Percentiles rank a stretch among this genome's conserved stretches.
Evolutionary conservation across 2,329 filamentous ascomycete species (phyloP).

Genomic region (Neonectria magnoliae): DNA sequence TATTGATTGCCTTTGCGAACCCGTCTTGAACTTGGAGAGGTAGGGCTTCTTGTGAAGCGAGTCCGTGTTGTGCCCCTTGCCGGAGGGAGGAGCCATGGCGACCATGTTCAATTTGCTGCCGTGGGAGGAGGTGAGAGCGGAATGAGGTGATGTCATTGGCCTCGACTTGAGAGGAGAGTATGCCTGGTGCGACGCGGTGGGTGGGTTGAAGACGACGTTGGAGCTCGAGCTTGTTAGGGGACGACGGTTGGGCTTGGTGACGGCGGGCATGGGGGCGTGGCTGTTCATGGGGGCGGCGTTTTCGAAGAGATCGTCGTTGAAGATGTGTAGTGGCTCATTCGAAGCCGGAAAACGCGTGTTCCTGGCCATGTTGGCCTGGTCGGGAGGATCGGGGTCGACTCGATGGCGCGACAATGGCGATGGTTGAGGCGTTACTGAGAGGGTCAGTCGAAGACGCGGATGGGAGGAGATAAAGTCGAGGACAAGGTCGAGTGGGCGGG

Average conservation of each 20-base stretch:
- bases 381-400: conserved; percentile 28
- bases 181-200: conserved; percentile 60
- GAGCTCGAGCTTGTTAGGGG: conserved; percentile 62
- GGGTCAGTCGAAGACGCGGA: conserved; percentile 33
- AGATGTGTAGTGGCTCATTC: conserved; percentile 62
- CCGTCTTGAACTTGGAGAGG: conserved; percentile 68
- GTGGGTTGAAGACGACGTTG: conserved; percentile 75
- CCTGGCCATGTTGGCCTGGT: conserved; percentile 63
- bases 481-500: conserved; percentile 33
- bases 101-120: conserved; percentile 73
- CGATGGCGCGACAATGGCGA: conserved; percentile 22
- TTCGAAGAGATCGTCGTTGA: conserved; percentile 61
- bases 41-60: conserved; percentile 74
- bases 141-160: conserved; percentile 69
- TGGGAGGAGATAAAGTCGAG: conserved; percentile 32
- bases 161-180: conserved; percentile 77
- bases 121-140: conserved; percentile 63
- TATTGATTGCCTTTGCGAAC: conserved; percentile 62
- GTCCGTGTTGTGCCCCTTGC: conserved; percentile 67
- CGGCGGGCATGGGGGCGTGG: conserved; percentile 66
- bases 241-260: conserved; percentile 58
- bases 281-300: conserved; percentile 61
- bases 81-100: conserved; percentile 71
- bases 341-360: conserved; percentile 57
- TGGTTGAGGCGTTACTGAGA: conserved; percentile 14